Evolutionary conservation across 2,329 filamentous ascomycete genomes (phyloP).

Genomic region (Cephalotrichum gorgonifer): DNA sequence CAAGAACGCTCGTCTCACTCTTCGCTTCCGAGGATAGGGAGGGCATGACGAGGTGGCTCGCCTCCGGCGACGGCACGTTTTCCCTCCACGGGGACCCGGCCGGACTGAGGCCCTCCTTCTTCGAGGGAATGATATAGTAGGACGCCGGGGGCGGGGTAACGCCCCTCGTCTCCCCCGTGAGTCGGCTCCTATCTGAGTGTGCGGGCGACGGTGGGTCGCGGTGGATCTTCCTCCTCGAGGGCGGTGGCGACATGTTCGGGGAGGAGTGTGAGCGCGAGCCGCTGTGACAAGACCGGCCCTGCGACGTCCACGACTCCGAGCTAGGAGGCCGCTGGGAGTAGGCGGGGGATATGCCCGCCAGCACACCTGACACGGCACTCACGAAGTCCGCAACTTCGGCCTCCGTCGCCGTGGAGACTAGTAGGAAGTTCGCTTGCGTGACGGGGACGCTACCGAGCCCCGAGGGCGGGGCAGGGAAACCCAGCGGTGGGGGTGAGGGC

Average conservation of each 20-base stretch:
- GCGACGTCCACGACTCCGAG: background rate
- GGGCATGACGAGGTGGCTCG: too few relatives aligned
- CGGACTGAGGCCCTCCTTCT: background rate
- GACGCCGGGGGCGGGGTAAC: background rate
- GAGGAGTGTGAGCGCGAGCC: background rate
- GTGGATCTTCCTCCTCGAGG: background rate
- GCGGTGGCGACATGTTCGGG: background rate
- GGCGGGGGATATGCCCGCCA: conserved; percentile 27
- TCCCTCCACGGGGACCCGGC: too few relatives aligned
- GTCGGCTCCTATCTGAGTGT: background rate
- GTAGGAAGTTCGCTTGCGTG: conserved; percentile 44
- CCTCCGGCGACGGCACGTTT: too few relatives aligned
- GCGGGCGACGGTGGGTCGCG: background rate
- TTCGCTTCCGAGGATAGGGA: too few relatives aligned
- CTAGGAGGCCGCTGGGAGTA: background rate
- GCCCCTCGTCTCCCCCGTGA: background rate
- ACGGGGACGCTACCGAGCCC: conserved; percentile 20
- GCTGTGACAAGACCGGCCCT: too few relatives aligned
- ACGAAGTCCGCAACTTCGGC: conserved; percentile 44
- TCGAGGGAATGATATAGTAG: background rate
- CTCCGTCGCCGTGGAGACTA: conserved; percentile 43
- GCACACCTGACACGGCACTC: conserved; percentile 37
- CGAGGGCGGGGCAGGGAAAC: conserved; percentile 9
- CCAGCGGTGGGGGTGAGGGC: conserved; percentile 9
- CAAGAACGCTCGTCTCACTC: background rate